Evolutionary conservation across 2,329 filamentous ascomycete species (phyloP).

Genomic region (Talaromyces funiculosus): DNA sequence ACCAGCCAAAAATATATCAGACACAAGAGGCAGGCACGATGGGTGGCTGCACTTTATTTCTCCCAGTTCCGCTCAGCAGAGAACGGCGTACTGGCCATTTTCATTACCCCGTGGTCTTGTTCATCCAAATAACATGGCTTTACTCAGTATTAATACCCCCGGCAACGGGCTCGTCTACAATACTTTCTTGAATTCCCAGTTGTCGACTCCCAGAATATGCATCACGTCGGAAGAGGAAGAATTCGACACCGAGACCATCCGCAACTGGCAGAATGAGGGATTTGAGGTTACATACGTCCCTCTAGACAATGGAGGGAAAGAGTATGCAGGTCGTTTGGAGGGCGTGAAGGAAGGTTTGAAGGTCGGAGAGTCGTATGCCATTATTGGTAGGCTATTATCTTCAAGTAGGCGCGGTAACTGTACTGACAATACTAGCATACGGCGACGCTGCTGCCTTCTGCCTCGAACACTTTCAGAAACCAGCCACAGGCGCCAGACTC

Average conservation of each 20-base stretch:
- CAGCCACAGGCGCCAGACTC: slow-evolving; percentile 48
- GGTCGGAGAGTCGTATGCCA: slow-evolving; percentile 55
- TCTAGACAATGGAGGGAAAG: slow-evolving; percentile 47
- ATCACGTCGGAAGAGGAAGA: slow-evolving; percentile 31
- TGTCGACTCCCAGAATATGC: slow-evolving; percentile 27
- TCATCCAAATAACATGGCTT: slow-evolving; percentile 20
- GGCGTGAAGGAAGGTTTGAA: slow-evolving; percentile 51
- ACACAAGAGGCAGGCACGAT: background rate
- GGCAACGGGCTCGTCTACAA: slow-evolving; percentile 32
- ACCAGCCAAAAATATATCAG: background rate
- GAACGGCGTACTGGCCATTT: background rate
- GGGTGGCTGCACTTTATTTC: background rate
- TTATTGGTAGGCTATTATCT: slow-evolving; percentile 47
- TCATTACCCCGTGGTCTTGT: background rate
- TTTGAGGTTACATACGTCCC: slow-evolving; percentile 56
- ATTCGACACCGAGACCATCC: slow-evolving; percentile 51
- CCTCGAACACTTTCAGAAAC: slow-evolving; percentile 53
- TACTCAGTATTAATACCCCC: slow-evolving; percentile 29
- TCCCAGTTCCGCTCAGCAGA: background rate
- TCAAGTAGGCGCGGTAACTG: background rate
- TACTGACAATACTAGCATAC: slow-evolving; percentile 44
- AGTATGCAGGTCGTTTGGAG: slow-evolving; percentile 47
- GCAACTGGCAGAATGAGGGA: slow-evolving; percentile 56
- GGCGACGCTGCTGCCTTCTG: slow-evolving; percentile 57
- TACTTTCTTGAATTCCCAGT: slow-evolving; percentile 21